Conservation (phyloP, 2,329 filamentous ascomycete genomes). For the Talaromyces islandicus region DNA sequence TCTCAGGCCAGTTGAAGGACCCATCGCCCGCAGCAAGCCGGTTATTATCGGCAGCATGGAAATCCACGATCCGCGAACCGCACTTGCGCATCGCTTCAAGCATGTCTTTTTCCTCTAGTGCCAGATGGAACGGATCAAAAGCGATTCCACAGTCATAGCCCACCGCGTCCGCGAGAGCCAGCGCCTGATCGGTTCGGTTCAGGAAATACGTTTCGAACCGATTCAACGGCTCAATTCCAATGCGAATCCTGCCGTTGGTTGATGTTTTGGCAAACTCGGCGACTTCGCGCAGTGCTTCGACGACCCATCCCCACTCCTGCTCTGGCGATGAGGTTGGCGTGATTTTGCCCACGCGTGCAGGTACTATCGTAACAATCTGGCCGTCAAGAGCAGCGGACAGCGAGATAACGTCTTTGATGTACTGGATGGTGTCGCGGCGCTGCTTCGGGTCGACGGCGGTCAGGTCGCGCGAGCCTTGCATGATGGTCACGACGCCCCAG, state of each 20-base stretch:
- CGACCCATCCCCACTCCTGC: conserved; percentile 5
- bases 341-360: conserved; percentile 3
- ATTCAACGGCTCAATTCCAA: conserved; percentile 7
- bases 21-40: conserved; percentile 7
- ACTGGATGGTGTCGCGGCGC: conserved; percentile 3
- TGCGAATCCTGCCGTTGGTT: not conserved
- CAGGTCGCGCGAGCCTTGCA: conserved; percentile 6
- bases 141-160: conserved; percentile 3
- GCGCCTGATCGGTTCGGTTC: conserved; percentile 3
- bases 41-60: conserved; percentile 8
- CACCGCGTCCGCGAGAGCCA: conserved; percentile 3
- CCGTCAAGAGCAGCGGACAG: conserved; percentile 4
- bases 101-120: conserved; percentile 6
- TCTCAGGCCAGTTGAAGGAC: conserved; percentile 3
- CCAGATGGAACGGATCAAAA: conserved; percentile 7
- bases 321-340: not conserved
- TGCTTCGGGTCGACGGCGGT: not conserved
- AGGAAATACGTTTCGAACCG: conserved; percentile 8
- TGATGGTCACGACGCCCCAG: conserved; percentile 9
- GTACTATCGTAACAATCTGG: conserved; percentile 5
- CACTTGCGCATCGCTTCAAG: conserved; percentile 2
- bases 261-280: not conserved
- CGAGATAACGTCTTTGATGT: conserved; percentile 5
- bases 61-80: conserved; percentile 1
- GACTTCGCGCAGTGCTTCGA: conserved; percentile 4